Percentiles rank a stretch among this genome's conserved stretches.
Evolutionary conservation across 768 basidiomycete genomes (phyloP).

Genomic region (Rubroboletus pulcherrimus): DNA sequence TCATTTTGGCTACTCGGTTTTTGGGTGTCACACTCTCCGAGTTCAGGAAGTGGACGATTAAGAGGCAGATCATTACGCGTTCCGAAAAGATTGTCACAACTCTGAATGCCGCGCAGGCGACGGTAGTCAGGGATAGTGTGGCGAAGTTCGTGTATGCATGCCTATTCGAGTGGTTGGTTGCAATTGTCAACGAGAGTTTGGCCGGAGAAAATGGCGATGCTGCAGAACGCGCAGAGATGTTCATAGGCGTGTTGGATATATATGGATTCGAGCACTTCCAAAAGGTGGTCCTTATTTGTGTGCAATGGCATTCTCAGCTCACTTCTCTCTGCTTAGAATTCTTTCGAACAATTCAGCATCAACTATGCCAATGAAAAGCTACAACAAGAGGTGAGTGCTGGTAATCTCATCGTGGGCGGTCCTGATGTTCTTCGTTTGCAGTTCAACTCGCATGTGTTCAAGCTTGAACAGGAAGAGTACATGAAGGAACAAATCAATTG

Average conservation of each 20-base stretch:
- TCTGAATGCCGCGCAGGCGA: constrained; percentile 84
- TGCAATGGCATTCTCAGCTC: neutral
- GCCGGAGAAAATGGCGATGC: constrained; percentile 94
- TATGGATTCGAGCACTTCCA: constrained; percentile 98
- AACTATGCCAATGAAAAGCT: constrained; percentile 99
- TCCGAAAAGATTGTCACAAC: constrained; percentile 92
- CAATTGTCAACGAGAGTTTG: constrained; percentile 95
- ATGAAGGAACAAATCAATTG: constrained; percentile 98
- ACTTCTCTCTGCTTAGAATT: constrained; percentile 49
- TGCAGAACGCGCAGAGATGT: constrained; percentile 90
- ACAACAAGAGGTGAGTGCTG: constrained; percentile 80
- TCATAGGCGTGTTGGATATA: constrained; percentile 98
- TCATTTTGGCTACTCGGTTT: constrained; percentile 81
- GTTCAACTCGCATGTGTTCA: constrained; percentile 99
- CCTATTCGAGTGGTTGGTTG: constrained; percentile 97
- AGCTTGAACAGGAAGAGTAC: constrained; percentile 99
- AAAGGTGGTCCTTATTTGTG: constrained; percentile 50
- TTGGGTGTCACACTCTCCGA: constrained; percentile 86
- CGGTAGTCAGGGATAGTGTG: constrained; percentile 92
- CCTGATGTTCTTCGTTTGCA: constrained; percentile 31
- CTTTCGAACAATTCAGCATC: constrained; percentile 98
- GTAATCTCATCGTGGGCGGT: neutral
- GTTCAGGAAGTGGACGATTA: constrained; percentile 98
- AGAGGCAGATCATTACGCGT: constrained; percentile 94
- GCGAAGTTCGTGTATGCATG: constrained; percentile 99